These are phyloP conservation scores for Dendrothele bispora DNA, from an alignment of 768 basidiomycete species.

Conservation along the genomic window DNA sequence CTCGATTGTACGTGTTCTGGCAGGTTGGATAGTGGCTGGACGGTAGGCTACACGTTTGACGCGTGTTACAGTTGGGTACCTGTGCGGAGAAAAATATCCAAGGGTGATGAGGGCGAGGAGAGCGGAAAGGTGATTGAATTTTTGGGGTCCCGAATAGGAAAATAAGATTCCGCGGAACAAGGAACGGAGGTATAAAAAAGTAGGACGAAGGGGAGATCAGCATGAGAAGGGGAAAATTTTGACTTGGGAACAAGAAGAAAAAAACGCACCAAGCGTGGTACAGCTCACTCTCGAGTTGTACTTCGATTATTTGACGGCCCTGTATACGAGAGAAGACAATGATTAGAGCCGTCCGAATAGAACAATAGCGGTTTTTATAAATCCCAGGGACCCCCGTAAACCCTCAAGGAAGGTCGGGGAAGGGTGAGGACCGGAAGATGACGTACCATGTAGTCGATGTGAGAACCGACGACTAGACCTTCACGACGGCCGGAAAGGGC, in stretches of 20 bases:
- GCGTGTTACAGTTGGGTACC: slow-evolving; percentile 79
- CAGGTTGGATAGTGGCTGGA: slow-evolving; percentile 38
- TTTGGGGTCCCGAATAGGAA: too few relatives aligned
- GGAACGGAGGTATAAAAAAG: not conserved
- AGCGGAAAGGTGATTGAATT: not conserved
- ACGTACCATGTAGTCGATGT: slow-evolving; percentile 69
- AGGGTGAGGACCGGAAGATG: not conserved
- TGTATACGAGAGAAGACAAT: slow-evolving; percentile 25
- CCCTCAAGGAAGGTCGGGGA: not conserved
- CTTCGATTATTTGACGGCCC: slow-evolving; percentile 83
- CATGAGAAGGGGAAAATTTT: not conserved
- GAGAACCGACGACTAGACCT: slow-evolving; percentile 78
- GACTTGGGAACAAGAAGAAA: not conserved
- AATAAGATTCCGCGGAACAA: not conserved
- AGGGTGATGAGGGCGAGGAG: not conserved
- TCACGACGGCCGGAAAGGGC: slow-evolving; percentile 64
- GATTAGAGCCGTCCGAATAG: not conserved
- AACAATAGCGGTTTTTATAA: not conserved
- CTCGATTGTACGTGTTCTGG: slow-evolving; percentile 62
- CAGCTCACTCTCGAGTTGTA: slow-evolving; percentile 73
- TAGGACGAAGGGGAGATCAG: not conserved
- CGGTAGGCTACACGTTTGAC: slow-evolving; percentile 69
- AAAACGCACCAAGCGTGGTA: slow-evolving; percentile 63
- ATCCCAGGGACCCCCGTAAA: not conserved
- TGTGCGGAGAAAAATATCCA: slow-evolving; percentile 18